These are phyloP conservation scores for Narthecium ossifragum DNA, from an alignment of 106 monocot genomes.

Conservation along the genomic window DNA sequence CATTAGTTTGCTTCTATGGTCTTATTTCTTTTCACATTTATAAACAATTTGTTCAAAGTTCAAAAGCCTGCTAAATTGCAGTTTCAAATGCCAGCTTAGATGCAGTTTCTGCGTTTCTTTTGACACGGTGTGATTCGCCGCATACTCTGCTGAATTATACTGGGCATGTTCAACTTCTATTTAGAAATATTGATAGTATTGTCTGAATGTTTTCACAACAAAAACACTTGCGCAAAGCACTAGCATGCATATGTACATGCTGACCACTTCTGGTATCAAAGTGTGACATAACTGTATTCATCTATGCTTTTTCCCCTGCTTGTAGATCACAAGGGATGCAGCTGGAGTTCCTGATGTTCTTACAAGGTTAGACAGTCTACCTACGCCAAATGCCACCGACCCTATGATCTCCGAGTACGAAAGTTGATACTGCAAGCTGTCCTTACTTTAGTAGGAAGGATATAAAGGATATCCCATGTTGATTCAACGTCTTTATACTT, in stretches of 20 bases:
- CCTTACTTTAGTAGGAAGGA: too few relatives aligned
- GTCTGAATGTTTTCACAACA: not conserved
- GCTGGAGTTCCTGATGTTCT: slow-evolving; percentile 80
- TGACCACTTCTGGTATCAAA: not conserved
- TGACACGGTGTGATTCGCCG: too few relatives aligned
- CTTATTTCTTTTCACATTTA: too few relatives aligned
- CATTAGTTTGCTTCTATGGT: not conserved
- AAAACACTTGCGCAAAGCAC: too few relatives aligned
- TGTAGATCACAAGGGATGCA: slow-evolving; percentile 80
- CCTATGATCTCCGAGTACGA: slow-evolving; percentile 52
- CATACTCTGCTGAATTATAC: not conserved
- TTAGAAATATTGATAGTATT: not conserved
- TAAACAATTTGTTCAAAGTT: too few relatives aligned
- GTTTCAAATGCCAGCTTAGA: too few relatives aligned
- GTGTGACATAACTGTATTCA: not conserved
- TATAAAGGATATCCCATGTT: too few relatives aligned
- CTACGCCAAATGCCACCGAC: slow-evolving; percentile 11
- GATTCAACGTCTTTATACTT: not conserved
- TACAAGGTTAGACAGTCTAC: slow-evolving; percentile 53
- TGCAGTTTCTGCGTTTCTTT: too few relatives aligned
- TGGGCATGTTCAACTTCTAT: not conserved
- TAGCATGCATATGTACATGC: too few relatives aligned
- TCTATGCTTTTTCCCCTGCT: not conserved
- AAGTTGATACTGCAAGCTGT: too few relatives aligned
- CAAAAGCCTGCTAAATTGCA: too few relatives aligned